Percentiles rank a stretch among this genome's conserved stretches.
phyloP scores from a whole-genome alignment of 2,329 filamentous ascomycete genomes.

The Monosporascus sp. region DNA sequence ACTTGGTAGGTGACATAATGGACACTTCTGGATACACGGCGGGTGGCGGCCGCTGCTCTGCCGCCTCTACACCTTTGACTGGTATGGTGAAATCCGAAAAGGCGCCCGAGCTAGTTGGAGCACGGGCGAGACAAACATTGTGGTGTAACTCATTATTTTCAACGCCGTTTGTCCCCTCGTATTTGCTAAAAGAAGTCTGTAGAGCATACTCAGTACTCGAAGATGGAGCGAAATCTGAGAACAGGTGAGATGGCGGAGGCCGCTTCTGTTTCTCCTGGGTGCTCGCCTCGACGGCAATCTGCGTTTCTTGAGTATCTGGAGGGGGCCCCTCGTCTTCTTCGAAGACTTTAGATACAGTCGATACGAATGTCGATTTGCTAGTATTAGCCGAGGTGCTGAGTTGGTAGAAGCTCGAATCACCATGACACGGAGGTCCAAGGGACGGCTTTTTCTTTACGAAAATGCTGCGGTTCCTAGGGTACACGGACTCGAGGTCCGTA shows the following conservation, averaged over 20 bases:
- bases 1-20: neutral
- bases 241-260: constrained; percentile 9
- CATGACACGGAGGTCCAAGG: constrained; percentile 1
- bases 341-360: constrained; percentile 27
- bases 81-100: neutral
- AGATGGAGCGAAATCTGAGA: constrained; percentile 16
- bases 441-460: constrained; percentile 8
- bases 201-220: constrained; percentile 21
- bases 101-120: neutral
- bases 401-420: constrained; percentile 5
- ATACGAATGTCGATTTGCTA: constrained; percentile 27
- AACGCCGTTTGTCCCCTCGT: neutral
- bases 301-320: constrained; percentile 23
- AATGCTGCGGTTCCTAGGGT: constrained; percentile 10
- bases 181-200: constrained; percentile 12
- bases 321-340: constrained; percentile 10
- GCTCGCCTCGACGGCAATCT: constrained; percentile 29
- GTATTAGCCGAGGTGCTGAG: constrained; percentile 24
- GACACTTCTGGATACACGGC: neutral
- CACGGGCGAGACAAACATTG: neutral
- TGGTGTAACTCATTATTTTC: neutral
- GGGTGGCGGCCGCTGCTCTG: neutral
- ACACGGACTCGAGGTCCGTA: constrained; percentile 13
- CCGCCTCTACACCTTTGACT: neutral
- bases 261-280: constrained; percentile 16